Evolutionary conservation across 2,329 filamentous ascomycete genomes (phyloP).

Genomic region (Mycosphaerella sp.): DNA sequence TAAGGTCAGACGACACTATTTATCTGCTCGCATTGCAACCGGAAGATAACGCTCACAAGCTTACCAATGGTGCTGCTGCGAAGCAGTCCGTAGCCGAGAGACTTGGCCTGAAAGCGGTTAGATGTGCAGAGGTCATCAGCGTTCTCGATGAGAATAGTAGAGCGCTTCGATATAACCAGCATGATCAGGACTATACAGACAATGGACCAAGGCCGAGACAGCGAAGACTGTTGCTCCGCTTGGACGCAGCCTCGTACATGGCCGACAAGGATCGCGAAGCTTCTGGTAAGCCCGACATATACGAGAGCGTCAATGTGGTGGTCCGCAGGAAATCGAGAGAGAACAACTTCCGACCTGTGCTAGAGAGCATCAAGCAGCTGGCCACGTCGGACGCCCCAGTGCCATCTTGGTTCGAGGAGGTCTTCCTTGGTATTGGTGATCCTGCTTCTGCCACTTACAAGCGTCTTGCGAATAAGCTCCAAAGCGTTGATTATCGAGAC

Average conservation of each 20-base stretch:
- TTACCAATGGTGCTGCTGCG: constrained; percentile 49
- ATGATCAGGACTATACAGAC: constrained; percentile 52
- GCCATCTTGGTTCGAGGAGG: constrained; percentile 88
- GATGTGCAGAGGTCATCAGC: constrained; percentile 79
- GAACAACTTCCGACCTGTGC: constrained; percentile 93
- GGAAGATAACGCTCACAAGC: constrained; percentile 44
- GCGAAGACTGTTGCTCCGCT: constrained; percentile 68
- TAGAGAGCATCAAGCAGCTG: constrained; percentile 84
- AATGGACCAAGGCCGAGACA: constrained; percentile 55
- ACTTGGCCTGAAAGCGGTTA: constrained; percentile 62
- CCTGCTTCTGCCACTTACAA: constrained; percentile 82
- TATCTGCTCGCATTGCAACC: constrained; percentile 76
- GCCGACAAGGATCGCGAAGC: constrained; percentile 62
- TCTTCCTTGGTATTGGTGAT: constrained; percentile 96
- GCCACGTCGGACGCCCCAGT: constrained; percentile 79
- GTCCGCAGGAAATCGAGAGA: constrained; percentile 77
- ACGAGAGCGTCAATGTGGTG: constrained; percentile 78
- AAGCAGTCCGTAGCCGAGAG: constrained; percentile 50
- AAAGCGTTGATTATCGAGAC: constrained; percentile 81
- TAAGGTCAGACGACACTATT: constrained; percentile 81
- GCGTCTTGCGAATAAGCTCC: constrained; percentile 68
- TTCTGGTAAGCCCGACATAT: constrained; percentile 68
- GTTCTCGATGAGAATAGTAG: constrained; percentile 80
- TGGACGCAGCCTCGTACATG: constrained; percentile 74
- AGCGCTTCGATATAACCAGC: constrained; percentile 55